Conservation (phyloP, 495 filamentous ascomycete species). For the Pseudotulostoma volvatum region DNA sequence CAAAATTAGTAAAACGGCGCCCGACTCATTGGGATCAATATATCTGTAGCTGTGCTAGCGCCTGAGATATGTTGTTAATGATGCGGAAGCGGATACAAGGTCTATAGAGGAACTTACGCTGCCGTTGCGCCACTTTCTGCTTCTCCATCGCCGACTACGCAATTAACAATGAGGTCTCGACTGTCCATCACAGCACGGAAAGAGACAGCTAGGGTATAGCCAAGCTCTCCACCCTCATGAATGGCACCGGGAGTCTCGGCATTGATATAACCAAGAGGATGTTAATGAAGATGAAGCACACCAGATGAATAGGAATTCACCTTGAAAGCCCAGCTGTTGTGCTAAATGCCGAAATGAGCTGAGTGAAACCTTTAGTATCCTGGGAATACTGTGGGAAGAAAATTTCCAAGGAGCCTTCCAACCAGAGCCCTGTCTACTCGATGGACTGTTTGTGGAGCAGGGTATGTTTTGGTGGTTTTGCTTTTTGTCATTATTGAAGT, state of each 20-base stretch:
- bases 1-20: slow-evolving; percentile 56
- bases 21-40: slow-evolving; percentile 51
- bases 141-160: slow-evolving; percentile 56
- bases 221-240: slow-evolving; percentile 61
- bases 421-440: slow-evolving; percentile 47
- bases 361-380: slow-evolving; percentile 37
- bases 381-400: slow-evolving; percentile 51
- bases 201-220: slow-evolving; percentile 53
- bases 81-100: not conserved
- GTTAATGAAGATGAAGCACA: slow-evolving; percentile 1
- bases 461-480: no score
- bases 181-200: slow-evolving; percentile 66
- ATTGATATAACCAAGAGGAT: slow-evolving; percentile 45
- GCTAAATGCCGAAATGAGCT: slow-evolving; percentile 49
- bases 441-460: no score
- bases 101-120: slow-evolving; percentile 25
- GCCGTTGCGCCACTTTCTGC: slow-evolving; percentile 58
- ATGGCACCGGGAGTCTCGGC: slow-evolving; percentile 59
- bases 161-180: slow-evolving; percentile 52
- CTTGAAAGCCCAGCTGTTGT: slow-evolving; percentile 47
- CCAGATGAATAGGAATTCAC: slow-evolving; percentile 8
- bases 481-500: no score
- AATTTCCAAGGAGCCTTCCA: slow-evolving; percentile 49
- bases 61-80: slow-evolving; percentile 12
- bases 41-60: slow-evolving; percentile 64